These are phyloP conservation scores for Lecanoromycetidae sp. DNA, from an alignment of 2,329 filamentous ascomycete genomes.

Conservation along the genomic window DNA sequence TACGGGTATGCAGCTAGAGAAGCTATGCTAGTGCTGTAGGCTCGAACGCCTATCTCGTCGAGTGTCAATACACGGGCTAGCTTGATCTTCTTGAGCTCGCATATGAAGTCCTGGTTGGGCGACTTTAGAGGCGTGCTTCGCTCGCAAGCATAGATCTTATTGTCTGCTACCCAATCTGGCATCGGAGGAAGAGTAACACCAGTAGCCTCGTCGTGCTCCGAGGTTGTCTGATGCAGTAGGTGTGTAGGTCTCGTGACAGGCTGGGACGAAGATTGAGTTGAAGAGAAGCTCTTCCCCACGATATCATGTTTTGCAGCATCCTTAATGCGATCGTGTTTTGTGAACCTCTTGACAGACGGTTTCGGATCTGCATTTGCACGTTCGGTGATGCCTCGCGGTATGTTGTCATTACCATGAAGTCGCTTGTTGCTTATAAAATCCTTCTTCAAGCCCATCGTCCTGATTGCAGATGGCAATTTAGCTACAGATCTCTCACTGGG, in stretches of 20 bases:
- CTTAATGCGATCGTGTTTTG: conserved; percentile 11
- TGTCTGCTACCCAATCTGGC: conserved; percentile 56
- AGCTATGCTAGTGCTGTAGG: conserved; percentile 81
- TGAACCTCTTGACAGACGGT: conserved; percentile 14
- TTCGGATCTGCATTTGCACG: conserved; percentile 41
- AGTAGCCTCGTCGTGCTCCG: conserved; percentile 54
- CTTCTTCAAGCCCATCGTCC: too few relatives aligned
- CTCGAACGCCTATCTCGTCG: conserved; percentile 68
- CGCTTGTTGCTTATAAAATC: not conserved
- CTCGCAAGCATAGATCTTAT: conserved; percentile 65
- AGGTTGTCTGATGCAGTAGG: conserved; percentile 59
- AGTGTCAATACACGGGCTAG: conserved; percentile 56
- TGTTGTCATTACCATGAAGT: not conserved
- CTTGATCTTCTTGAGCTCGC: conserved; percentile 61
- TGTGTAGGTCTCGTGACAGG: conserved; percentile 26
- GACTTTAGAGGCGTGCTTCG: conserved; percentile 57
- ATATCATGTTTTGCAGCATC: conserved; percentile 21
- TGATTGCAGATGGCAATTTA: not conserved
- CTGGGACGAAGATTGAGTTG: conserved; percentile 15
- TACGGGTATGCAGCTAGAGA: conserved; percentile 69
- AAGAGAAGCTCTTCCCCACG: conserved; percentile 24
- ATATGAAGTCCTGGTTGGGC: conserved; percentile 65
- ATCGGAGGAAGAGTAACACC: conserved; percentile 46
- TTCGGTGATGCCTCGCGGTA: conserved; percentile 33
- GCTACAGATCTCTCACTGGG: not conserved